Percentiles rank a stretch among this genome's conserved stretches.
These are phyloP conservation scores for Phytophthora sp. DNA, from an alignment of 352 stramenopile genomes.

Conservation along the genomic window DNA sequence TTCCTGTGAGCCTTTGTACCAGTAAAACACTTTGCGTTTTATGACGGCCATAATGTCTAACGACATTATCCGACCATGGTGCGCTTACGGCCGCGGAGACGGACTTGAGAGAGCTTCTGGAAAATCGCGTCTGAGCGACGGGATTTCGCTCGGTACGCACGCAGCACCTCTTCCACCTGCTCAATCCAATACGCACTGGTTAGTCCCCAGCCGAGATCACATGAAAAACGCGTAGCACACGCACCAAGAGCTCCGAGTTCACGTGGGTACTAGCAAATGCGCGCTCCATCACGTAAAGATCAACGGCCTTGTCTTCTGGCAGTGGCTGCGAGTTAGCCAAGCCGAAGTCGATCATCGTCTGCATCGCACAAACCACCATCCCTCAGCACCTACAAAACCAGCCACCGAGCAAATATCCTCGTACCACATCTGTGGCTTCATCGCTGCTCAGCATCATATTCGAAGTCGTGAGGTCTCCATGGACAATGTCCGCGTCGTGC, in stretches of 20 bases:
- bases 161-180: slow-evolving; percentile 83
- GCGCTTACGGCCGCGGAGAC: slow-evolving; percentile 88
- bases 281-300: slow-evolving; percentile 94
- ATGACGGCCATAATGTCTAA: too few relatives aligned
- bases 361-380: not conserved
- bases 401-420: not conserved
- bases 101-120: slow-evolving; percentile 88
- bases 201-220: not conserved
- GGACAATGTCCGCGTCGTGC: slow-evolving; percentile 92
- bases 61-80: slow-evolving; percentile 94
- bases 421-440: slow-evolving; percentile 65
- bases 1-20: too few relatives aligned
- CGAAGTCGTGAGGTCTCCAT: slow-evolving; percentile 94
- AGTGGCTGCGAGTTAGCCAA: slow-evolving; percentile 84
- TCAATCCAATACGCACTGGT: not conserved
- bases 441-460: slow-evolving; percentile 92
- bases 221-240: not conserved
- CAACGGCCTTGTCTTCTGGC: slow-evolving; percentile 92
- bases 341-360: slow-evolving; percentile 89
- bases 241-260: slow-evolving; percentile 80
- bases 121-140: slow-evolving; percentile 79
- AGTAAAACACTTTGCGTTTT: too few relatives aligned
- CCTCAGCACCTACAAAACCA: too few relatives aligned
- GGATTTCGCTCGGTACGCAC: slow-evolving; percentile 86
- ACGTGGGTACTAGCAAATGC: slow-evolving; percentile 92